Evolutionary conservation across 495 filamentous ascomycete species (phyloP).

Genomic region (Hyaloscypha bicolor): DNA sequence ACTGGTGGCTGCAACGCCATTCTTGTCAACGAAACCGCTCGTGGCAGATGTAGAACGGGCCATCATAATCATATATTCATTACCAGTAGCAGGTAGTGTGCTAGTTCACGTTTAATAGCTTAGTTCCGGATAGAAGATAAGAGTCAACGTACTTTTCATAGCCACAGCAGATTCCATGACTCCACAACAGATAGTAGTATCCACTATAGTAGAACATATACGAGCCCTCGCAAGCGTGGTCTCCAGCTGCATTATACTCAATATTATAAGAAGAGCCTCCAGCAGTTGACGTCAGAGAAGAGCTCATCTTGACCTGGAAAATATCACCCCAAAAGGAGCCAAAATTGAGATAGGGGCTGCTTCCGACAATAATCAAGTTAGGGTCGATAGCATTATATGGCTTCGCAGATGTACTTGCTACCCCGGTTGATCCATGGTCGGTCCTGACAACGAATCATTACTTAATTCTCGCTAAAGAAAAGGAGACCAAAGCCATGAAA

Average conservation of each 20-base stretch:
- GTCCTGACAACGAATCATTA: slow-evolving; percentile 36
- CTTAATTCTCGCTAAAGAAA: neutral
- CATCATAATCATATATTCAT: slow-evolving; percentile 68
- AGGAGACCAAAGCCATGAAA: too few relatives aligned
- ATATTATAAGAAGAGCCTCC: slow-evolving; percentile 47
- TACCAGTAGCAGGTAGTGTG: slow-evolving; percentile 51
- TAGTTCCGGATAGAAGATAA: neutral
- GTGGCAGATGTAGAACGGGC: slow-evolving; percentile 57
- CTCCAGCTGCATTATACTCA: slow-evolving; percentile 54
- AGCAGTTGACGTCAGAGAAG: slow-evolving; percentile 42
- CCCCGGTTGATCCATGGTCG: slow-evolving; percentile 54
- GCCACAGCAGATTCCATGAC: slow-evolving; percentile 61
- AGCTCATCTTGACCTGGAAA: slow-evolving; percentile 59
- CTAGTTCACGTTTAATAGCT: neutral
- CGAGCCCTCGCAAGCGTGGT: slow-evolving; percentile 59
- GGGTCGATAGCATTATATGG: slow-evolving; percentile 73
- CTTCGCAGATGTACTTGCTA: slow-evolving; percentile 47
- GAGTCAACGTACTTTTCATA: slow-evolving; percentile 41
- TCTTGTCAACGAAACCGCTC: slow-evolving; percentile 61
- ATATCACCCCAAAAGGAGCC: slow-evolving; percentile 73
- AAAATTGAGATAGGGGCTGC: slow-evolving; percentile 59
- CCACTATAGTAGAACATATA: slow-evolving; percentile 53
- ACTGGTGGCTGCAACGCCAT: slow-evolving; percentile 54
- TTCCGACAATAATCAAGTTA: slow-evolving; percentile 54
- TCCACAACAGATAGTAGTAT: slow-evolving; percentile 72